Conservation (phyloP, 176 grass and related monocot genomes). For the Triticum monococcum region DNA sequence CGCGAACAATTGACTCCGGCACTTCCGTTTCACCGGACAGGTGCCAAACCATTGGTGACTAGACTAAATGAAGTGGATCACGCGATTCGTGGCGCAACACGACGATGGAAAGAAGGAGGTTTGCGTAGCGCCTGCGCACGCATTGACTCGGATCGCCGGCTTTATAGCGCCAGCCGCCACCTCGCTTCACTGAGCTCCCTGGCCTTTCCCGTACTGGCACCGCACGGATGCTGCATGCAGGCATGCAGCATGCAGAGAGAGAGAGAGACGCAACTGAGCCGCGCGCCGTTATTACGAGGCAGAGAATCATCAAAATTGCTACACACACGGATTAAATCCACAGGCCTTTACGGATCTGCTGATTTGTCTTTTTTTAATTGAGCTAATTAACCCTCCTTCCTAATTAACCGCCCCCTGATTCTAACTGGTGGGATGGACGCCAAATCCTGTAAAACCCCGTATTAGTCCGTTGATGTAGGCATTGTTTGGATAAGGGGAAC, state of each 20-base stretch:
- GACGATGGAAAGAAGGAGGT: background rate
- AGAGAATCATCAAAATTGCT: too few relatives aligned
- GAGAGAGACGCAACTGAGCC: constrained; percentile 12
- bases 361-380: too few relatives aligned
- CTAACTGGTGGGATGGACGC: too few relatives aligned
- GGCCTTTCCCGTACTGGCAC: constrained; percentile 24
- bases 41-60: background rate
- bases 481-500: too few relatives aligned
- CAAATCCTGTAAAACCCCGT: too few relatives aligned
- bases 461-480: too few relatives aligned
- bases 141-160: constrained; percentile 7
- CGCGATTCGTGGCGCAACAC: background rate
- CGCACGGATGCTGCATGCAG: constrained; percentile 28
- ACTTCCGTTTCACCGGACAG: background rate
- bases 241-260: constrained; percentile 10
- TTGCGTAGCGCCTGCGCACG: background rate
- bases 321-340: too few relatives aligned
- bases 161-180: background rate
- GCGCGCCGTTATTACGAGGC: background rate
- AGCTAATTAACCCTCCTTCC: too few relatives aligned
- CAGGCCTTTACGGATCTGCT: too few relatives aligned
- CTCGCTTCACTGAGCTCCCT: background rate
- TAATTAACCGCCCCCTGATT: too few relatives aligned
- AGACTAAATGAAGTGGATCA: background rate
- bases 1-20: background rate